Evolutionary conservation across 176 grass and related monocot genomes (phyloP), one percentile per base, ranked within the genome.

Genomic region (Carex parvula): DNA sequence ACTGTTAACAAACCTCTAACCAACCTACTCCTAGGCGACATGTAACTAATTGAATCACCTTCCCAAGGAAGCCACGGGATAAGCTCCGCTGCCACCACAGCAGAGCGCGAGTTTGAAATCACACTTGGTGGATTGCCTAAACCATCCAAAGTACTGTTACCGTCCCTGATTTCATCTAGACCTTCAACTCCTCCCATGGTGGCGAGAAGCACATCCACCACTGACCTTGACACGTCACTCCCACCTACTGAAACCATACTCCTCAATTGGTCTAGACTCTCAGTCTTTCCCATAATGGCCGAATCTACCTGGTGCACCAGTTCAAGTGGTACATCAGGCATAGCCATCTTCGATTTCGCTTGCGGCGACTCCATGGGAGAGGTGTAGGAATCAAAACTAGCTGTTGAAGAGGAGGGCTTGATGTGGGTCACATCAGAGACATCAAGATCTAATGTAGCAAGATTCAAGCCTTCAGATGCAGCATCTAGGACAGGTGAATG

Each of bases 131-230:
- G 81, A 65, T 84, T 62, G 42, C 89, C 94, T 8, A 80, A 48
- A 63, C 74, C 75, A 53, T 72, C 64, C 63, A n/a, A 54, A 15
- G 82, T 87, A 87, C 81, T 79, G 0, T 67, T 74, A 79, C 26
- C 32, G n/a, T 89, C 84, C 13, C 57, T 77, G 14, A 81, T 87
- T 78, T 93, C 84, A 66, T 91, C 91, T 7, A 90, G 74, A 29
- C 91, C 91, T 84, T 98, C 93, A 3, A 92, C 87, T 35, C 92
- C 91, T 39, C 95, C 91, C 92, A 98, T 98, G 60, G 92, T 90
- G 24, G 67, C 79, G 8, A 98, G 92, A 82, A 98, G 91, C 80
- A 90, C 91, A 18, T 98, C 92, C 10, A 98, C 92, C 32, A 95
- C 86, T 8, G 88, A 83, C 87, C 89, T 86, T 18, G 89, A 87